Evolutionary conservation across 768 basidiomycete genomes (phyloP).

Genomic region (Saitozyma podzolica): DNA sequence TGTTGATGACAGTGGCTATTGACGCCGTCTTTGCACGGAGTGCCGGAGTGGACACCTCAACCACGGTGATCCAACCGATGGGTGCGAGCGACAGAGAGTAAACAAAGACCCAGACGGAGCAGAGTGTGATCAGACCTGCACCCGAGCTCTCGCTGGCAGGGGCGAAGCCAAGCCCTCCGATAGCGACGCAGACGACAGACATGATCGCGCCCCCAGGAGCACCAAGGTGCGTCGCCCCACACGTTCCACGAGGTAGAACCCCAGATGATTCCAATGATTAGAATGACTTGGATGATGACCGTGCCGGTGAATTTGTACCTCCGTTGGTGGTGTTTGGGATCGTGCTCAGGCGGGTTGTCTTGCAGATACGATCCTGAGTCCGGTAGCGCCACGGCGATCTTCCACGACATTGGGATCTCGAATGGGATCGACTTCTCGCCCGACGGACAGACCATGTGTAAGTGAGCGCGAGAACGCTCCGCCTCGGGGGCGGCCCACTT

Average conservation of each 20-base stretch:
- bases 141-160: background rate
- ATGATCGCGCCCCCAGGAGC: slow-evolving; percentile 6
- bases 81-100: slow-evolving; percentile 22
- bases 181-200: slow-evolving; percentile 8
- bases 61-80: slow-evolving; percentile 21
- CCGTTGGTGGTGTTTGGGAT: no score
- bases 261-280: slow-evolving; percentile 10
- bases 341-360: background rate
- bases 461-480: slow-evolving; percentile 5
- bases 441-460: slow-evolving; percentile 47
- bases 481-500: background rate
- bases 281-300: slow-evolving; percentile 1
- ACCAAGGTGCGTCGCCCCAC: slow-evolving; percentile 25
- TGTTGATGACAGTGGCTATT: slow-evolving; percentile 15
- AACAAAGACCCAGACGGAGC: slow-evolving; percentile 17
- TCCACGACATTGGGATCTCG: slow-evolving; percentile 32
- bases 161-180: slow-evolving; percentile 17
- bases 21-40: slow-evolving; percentile 24
- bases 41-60: slow-evolving; percentile 26
- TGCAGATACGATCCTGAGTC: slow-evolving; percentile 40
- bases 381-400: slow-evolving; percentile 28
- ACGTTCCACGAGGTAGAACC: slow-evolving; percentile 24
- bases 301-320: slow-evolving; percentile 12
- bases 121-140: slow-evolving; percentile 15
- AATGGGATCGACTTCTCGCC: slow-evolving; percentile 48